Conservation (phyloP, 2,329 filamentous ascomycete species). For the Lecanoromycetidae sp. region DNA sequence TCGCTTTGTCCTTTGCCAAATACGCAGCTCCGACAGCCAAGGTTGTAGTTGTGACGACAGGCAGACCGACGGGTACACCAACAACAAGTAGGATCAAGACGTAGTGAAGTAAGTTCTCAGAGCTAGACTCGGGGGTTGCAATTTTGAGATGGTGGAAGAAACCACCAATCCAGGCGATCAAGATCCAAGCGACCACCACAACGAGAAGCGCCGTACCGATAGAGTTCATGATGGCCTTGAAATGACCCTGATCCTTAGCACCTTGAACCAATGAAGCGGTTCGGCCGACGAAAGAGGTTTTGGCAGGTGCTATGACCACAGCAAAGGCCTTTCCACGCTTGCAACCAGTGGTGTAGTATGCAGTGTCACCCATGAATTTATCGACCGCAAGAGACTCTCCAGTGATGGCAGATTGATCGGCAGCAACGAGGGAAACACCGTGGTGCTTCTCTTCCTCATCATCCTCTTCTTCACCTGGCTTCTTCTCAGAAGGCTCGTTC, state of each 20-base stretch:
- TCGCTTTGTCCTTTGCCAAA: slow-evolving; percentile 64
- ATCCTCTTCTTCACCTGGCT: slow-evolving; percentile 45
- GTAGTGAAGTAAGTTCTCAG: slow-evolving; percentile 55
- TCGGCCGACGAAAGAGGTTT: slow-evolving; percentile 63
- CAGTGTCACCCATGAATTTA: slow-evolving; percentile 63
- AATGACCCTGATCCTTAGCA: slow-evolving; percentile 63
- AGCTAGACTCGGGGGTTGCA: slow-evolving; percentile 44
- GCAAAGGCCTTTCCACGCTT: slow-evolving; percentile 68
- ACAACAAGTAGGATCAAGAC: slow-evolving; percentile 61
- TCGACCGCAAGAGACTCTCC: slow-evolving; percentile 69
- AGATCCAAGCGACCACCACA: slow-evolving; percentile 65
- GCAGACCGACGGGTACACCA: slow-evolving; percentile 68
- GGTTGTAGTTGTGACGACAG: slow-evolving; percentile 66
- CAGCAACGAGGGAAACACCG: slow-evolving; percentile 56
- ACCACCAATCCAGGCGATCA: slow-evolving; percentile 63
- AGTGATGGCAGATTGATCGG: slow-evolving; percentile 70
- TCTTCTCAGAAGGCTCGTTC: slow-evolving; percentile 39
- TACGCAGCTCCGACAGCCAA: slow-evolving; percentile 67
- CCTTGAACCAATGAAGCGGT: slow-evolving; percentile 63
- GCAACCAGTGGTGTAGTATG: slow-evolving; percentile 71
- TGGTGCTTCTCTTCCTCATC: slow-evolving; percentile 44
- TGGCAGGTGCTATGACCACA: slow-evolving; percentile 54
- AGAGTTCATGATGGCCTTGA: slow-evolving; percentile 75
- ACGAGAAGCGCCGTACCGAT: slow-evolving; percentile 64
- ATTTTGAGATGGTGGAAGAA: slow-evolving; percentile 62